A percentile compares a stretch with the other conserved stretches of the same genome.
phyloP scores from a whole-genome alignment of 768 basidiomycete genomes.

The Leccinum incarnatum region DNA sequence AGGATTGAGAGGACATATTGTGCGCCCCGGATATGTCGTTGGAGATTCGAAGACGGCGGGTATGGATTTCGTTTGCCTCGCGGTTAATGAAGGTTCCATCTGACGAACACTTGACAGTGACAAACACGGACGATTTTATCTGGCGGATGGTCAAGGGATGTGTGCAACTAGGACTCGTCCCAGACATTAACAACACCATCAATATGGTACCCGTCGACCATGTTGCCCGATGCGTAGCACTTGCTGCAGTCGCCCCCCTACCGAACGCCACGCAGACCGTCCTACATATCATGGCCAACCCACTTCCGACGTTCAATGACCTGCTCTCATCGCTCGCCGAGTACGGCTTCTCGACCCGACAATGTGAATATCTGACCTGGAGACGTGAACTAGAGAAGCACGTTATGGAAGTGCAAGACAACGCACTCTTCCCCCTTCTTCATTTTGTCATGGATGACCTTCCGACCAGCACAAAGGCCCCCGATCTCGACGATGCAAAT shows the following conservation, averaged over 20 bases:
- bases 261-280: constrained; percentile 51
- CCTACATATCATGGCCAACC: constrained; percentile 82
- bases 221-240: constrained; percentile 78
- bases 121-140: constrained; percentile 98
- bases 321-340: constrained; percentile 67
- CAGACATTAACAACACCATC: constrained; percentile 96
- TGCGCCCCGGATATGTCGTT: constrained; percentile 95
- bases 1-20: constrained; percentile 80
- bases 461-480: constrained; percentile 93
- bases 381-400: constrained; percentile 90
- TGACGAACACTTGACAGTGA: constrained; percentile 50
- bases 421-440: constrained; percentile 93
- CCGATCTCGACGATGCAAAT: constrained; percentile 85
- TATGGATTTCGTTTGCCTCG: constrained; percentile 33
- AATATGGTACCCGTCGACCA: constrained; percentile 99
- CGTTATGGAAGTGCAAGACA: constrained; percentile 91
- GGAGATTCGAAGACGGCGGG: constrained; percentile 88
- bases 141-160: constrained; percentile 99
- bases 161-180: constrained; percentile 92
- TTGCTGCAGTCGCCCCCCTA: constrained; percentile 66
- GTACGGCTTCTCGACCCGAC: constrained; percentile 78
- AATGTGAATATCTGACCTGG: constrained; percentile 91
- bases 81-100: not conserved
- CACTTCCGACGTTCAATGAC: constrained; percentile 86
- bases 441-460: constrained; percentile 98